Evolutionary conservation across 306 rosid genomes (phyloP).

Genomic region (Ceratonia siliqua): DNA sequence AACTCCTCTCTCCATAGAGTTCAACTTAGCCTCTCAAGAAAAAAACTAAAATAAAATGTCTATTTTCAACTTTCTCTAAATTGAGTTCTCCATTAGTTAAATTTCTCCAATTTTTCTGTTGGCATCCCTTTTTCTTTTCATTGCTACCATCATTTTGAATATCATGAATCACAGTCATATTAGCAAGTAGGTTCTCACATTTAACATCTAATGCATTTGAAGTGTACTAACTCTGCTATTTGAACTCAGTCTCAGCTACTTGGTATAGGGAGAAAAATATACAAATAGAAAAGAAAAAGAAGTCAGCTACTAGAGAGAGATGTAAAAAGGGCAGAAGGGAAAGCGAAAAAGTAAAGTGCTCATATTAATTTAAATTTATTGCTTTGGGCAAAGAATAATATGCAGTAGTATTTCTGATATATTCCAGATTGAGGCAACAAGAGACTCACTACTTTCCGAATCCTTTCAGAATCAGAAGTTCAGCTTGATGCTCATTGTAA

Average conservation of each 20-base stretch:
- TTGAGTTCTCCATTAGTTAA: background rate
- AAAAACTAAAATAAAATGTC: background rate
- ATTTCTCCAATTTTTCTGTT: background rate
- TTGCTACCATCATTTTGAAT: background rate
- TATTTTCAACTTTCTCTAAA: background rate
- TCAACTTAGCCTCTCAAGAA: conserved; percentile 4
- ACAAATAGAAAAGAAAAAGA: background rate
- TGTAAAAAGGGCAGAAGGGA: background rate
- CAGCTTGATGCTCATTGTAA: background rate
- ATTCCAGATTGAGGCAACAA: background rate
- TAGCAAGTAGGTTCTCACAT: background rate
- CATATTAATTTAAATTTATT: background rate
- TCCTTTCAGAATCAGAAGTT: background rate
- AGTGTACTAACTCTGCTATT: background rate
- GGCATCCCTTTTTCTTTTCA: background rate
- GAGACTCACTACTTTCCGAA: background rate
- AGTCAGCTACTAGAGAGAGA: background rate
- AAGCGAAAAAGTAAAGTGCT: background rate
- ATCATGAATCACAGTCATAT: background rate
- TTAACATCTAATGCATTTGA: background rate
- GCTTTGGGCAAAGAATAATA: background rate
- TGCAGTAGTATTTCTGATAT: background rate
- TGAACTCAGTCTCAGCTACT: background rate
- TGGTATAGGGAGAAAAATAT: background rate
- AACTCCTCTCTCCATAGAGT: background rate